Conservation (phyloP, 139 green algal species). For the Chlamydomonas sp. region DNA sequence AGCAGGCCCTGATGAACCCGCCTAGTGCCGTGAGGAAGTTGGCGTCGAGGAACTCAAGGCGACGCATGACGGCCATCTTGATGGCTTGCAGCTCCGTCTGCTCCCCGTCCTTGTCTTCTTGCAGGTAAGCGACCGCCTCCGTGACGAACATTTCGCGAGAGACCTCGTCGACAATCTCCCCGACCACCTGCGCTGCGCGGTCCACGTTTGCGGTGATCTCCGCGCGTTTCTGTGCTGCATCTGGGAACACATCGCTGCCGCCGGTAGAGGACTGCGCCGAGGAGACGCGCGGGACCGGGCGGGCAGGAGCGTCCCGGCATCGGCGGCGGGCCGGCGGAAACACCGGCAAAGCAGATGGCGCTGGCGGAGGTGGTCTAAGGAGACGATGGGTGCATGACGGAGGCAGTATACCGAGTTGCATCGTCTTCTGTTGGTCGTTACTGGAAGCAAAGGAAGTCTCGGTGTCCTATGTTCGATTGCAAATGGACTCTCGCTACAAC, state of each 20-base stretch:
- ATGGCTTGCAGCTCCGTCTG: slow-evolving; percentile 35
- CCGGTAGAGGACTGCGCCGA: not conserved
- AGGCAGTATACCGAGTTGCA: no score
- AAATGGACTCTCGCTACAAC: no score
- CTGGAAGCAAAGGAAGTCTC: no score
- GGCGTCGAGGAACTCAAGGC: slow-evolving; percentile 65
- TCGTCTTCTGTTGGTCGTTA: no score
- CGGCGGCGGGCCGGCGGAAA: slow-evolving; percentile 2
- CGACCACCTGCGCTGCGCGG: slow-evolving; percentile 47
- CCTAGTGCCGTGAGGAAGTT: slow-evolving; percentile 66
- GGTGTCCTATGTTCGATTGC: no score
- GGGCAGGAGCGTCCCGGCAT: not conserved
- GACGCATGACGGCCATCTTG: slow-evolving; percentile 52
- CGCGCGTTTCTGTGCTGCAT: slow-evolving; percentile 13
- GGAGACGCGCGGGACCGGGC: not conserved
- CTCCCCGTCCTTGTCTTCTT: slow-evolving; percentile 11
- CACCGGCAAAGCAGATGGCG: not conserved
- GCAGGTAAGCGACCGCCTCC: slow-evolving; percentile 53
- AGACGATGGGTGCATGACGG: no score
- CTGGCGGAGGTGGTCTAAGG: no score
- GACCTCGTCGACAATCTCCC: slow-evolving; percentile 68
- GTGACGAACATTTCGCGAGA: slow-evolving; percentile 57
- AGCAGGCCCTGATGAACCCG: slow-evolving; percentile 40
- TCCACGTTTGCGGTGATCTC: slow-evolving; percentile 44
- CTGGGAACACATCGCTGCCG: not conserved